Evolutionary conservation across 108 stramenopile genomes (phyloP).

Genomic region (Skeletonema grethae): DNA sequence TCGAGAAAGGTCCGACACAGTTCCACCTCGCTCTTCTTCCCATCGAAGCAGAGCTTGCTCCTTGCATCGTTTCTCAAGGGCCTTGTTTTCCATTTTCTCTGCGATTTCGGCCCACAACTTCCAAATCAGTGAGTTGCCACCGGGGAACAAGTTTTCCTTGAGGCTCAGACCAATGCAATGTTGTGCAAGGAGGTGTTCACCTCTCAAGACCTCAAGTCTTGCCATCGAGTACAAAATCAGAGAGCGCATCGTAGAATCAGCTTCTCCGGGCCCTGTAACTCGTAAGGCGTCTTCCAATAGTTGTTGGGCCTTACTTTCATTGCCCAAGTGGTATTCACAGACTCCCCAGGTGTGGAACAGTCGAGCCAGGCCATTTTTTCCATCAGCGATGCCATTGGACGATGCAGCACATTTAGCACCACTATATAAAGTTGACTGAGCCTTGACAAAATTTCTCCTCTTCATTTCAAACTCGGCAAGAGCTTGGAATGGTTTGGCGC

Average conservation of each 20-base stretch:
- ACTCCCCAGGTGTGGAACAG: slow-evolving; percentile 74
- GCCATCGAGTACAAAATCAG: slow-evolving; percentile 73
- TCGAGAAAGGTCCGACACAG: slow-evolving; percentile 35
- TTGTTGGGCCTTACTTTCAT: slow-evolving; percentile 51
- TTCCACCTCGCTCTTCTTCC: slow-evolving; percentile 44
- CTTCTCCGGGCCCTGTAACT: slow-evolving; percentile 49
- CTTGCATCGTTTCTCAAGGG: slow-evolving; percentile 52
- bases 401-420: slow-evolving; percentile 54
- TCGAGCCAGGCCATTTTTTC: slow-evolving; percentile 47
- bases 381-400: slow-evolving; percentile 16
- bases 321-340: slow-evolving; percentile 73
- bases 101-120: slow-evolving; percentile 74
- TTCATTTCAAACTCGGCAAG: slow-evolving; percentile 77
- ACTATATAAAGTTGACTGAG: slow-evolving; percentile 56
- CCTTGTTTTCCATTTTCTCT: slow-evolving; percentile 54
- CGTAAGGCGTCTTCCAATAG: slow-evolving; percentile 78
- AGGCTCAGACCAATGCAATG: slow-evolving; percentile 74
- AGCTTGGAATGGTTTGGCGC: slow-evolving; percentile 59
- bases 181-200: slow-evolving; percentile 69
- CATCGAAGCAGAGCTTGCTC: slow-evolving; percentile 39
- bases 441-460: slow-evolving; percentile 49
- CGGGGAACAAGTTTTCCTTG: slow-evolving; percentile 66
- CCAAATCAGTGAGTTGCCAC: slow-evolving; percentile 64
- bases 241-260: slow-evolving; percentile 51
- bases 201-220: slow-evolving; percentile 50